Base-by-base conservation (phyloP, 2,329 filamentous ascomycete species). In the Neophaeococcomyces mojaviensis region DNA sequence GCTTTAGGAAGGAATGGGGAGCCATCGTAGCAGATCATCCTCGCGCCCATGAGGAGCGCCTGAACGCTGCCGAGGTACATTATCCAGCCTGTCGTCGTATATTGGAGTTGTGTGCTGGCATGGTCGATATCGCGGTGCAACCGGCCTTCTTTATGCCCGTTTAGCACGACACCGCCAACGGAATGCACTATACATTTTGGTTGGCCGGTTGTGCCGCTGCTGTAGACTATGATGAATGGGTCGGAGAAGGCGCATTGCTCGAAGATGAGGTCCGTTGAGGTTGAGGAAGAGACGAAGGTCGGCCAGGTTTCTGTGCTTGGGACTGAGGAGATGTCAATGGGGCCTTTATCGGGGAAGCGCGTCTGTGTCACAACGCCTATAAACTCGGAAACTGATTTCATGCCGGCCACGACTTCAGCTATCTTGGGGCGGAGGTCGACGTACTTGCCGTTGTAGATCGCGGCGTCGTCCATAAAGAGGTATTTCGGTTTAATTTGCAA, bases 151-250 rank as follows among this genome's bases (percentile, higher is more conserved):
- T 89, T 82, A 33, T 62, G 63, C 2, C 62, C 51, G 28, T 59
- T 65, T 34, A 68, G 49, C 13, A 67, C 44, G 10, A 65, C 60
- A 1, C 65, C 65, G 16, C 66, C 66, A 5, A 64, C 61, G 0
- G 79, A 82, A 61, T 94, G 88, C 2, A 90, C 85, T 52, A 94
- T 92, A 49, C 86, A 88, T 59, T 94, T 94, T 10, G 88, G 88
- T 16, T 77, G 79, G 3, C 88, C 87, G 0, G 88, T 94, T 0
- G 87, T 94, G 2, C 87, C 87, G 1, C 81, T 86, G 0, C 83
- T 78, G 58, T 88, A 94, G 48, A 83, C 85, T 30, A 94, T 76
- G 28, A 90, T 66, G 63, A 86, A 83, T 0, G 88, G 86, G 52
- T 90, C 84, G 22, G 81, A 72, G 61, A 89, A 92, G 1, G 65